phyloP scores from a whole-genome alignment of 495 filamentous ascomycete genomes.

The Annulohypoxylon moriforme region DNA sequence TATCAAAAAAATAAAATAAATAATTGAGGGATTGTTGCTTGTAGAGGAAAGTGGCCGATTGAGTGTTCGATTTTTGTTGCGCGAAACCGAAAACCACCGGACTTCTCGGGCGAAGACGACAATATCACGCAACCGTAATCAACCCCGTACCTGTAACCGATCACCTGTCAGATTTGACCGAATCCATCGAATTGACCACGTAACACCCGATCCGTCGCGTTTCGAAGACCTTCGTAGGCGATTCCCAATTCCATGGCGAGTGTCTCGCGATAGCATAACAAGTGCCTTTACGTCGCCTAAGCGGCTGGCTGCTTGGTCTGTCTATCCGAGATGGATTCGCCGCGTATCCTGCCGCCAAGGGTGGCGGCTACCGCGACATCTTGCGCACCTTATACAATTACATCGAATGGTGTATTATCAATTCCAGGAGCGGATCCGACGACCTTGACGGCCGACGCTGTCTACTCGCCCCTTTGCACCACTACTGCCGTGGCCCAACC shows the following conservation, averaged over 20 bases:
- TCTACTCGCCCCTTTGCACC: constrained; percentile 73
- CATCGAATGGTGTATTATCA: constrained; percentile 68
- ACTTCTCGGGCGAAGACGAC: constrained; percentile 13
- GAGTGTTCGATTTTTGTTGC: constrained; percentile 12
- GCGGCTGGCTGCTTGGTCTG: constrained; percentile 32
- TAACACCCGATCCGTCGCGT: constrained; percentile 27
- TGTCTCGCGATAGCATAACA: constrained; percentile 42
- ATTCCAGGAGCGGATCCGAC: constrained; percentile 67
- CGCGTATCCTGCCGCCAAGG: constrained; percentile 26
- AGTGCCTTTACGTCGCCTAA: constrained; percentile 40
- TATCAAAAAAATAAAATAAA: not conserved
- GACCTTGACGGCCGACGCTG: constrained; percentile 70
- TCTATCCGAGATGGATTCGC: constrained; percentile 23
- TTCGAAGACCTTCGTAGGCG: constrained; percentile 38
- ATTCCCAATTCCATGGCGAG: constrained; percentile 48
- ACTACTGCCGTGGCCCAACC: constrained; percentile 51
- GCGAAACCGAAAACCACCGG: constrained; percentile 17
- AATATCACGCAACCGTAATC: constrained; percentile 29
- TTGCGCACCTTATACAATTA: constrained; percentile 73
- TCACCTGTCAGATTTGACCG: constrained; percentile 1
- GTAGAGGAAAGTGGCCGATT: constrained; percentile 4
- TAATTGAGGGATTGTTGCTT: not conserved
- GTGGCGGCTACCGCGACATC: constrained; percentile 45
- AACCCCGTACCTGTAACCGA: constrained; percentile 11
- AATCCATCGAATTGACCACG: constrained; percentile 28